Conservation (phyloP, 2,329 filamentous ascomycete species). For the Alternaria sp. region DNA sequence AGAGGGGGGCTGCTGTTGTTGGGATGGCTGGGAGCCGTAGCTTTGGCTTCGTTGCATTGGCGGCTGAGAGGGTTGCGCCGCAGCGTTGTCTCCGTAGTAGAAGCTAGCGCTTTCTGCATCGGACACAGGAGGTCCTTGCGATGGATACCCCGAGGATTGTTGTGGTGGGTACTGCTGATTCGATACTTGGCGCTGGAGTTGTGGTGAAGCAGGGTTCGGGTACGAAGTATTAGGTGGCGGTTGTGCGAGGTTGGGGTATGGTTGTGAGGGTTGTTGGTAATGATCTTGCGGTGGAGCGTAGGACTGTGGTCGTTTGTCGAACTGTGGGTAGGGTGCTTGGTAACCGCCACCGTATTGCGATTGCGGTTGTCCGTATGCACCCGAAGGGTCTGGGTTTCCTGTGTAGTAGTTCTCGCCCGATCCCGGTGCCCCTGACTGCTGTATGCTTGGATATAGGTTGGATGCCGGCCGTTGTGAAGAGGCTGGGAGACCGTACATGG, state of each 20-base stretch:
- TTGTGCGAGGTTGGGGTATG: constrained; percentile 44
- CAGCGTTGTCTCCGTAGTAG: constrained; percentile 42
- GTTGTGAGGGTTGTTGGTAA: constrained; percentile 45
- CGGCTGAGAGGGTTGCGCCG: constrained; percentile 30
- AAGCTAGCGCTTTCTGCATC: constrained; percentile 44
- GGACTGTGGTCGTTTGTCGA: constrained; percentile 42
- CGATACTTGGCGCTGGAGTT: constrained; percentile 44
- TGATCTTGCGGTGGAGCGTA: constrained; percentile 38
- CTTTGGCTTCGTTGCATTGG: constrained; percentile 40
- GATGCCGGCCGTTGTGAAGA: constrained; percentile 55
- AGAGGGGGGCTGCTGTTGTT: constrained; percentile 43
- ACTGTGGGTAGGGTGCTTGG: constrained; percentile 43
- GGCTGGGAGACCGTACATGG: constrained; percentile 49
- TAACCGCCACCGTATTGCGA: constrained; percentile 59
- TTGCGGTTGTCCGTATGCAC: constrained; percentile 58
- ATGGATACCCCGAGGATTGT: constrained; percentile 37
- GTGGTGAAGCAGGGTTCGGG: constrained; percentile 45
- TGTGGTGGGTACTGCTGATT: constrained; percentile 45
- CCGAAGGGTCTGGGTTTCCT: constrained; percentile 62
- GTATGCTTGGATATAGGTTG: constrained; percentile 74
- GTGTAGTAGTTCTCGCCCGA: constrained; percentile 84
- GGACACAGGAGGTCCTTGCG: constrained; percentile 43
- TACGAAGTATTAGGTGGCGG: constrained; percentile 33
- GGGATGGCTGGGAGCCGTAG: constrained; percentile 41
- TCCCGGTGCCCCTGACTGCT: constrained; percentile 33